Conservation (phyloP, 129 eudicot genomes). For the Artemisia tridentata region DNA sequence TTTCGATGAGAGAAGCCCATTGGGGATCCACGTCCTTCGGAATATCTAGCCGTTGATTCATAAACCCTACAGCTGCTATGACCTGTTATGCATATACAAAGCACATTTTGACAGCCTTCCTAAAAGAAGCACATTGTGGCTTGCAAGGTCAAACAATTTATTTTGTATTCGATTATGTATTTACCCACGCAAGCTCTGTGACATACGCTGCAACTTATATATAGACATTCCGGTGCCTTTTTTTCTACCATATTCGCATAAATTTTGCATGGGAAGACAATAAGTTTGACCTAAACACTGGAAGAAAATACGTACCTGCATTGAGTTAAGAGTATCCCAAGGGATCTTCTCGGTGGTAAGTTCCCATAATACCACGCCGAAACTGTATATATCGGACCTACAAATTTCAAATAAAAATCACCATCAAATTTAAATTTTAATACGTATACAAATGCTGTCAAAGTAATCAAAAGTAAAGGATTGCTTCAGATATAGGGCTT, state of each 20-base stretch:
- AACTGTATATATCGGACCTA: constrained; percentile 93
- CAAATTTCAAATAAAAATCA: constrained; percentile 23
- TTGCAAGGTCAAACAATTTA: constrained; percentile 19
- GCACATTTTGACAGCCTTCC: too few species aligned
- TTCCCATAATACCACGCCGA: constrained; percentile 95
- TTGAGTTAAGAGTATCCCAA: constrained; percentile 90
- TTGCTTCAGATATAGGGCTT: constrained; percentile 13
- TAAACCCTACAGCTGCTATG: constrained; percentile 93
- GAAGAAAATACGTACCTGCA: constrained; percentile 69
- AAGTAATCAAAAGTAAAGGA: constrained; percentile 8
- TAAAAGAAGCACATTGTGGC: constrained; percentile 10
- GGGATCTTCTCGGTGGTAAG: constrained; percentile 87
- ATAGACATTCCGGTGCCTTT: background rate
- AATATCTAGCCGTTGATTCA: constrained; percentile 82
- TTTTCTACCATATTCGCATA: background rate
- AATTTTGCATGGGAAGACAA: background rate
- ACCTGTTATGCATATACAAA: constrained; percentile 48
- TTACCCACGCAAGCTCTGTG: background rate
- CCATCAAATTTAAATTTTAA: background rate
- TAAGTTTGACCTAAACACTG: background rate
- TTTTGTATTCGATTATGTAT: background rate
- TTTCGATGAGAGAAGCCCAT: constrained; percentile 80
- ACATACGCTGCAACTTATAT: background rate
- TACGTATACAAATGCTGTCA: background rate
- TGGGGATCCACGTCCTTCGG: constrained; percentile 81